Evolutionary conservation across 176 grass and related monocot genomes (phyloP).

Genomic region (barley (Hordeum vulgare)): DNA sequence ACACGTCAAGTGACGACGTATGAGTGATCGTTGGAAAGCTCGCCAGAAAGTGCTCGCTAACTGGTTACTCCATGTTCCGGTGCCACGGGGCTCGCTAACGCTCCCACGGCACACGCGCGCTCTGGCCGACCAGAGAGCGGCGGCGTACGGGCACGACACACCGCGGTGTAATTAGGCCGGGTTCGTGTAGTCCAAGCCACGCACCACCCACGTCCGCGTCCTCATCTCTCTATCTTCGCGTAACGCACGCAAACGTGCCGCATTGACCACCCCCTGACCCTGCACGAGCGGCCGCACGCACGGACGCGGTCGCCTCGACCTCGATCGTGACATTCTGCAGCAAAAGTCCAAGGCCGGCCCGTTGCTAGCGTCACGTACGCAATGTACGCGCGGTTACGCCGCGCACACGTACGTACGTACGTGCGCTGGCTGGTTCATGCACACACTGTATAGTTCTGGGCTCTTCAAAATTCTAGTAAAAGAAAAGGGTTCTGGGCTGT

Average conservation of each 20-base stretch:
- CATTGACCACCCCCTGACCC: background rate
- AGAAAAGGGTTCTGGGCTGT: too few species aligned
- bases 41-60: too few species aligned
- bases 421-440: background rate
- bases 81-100: too few species aligned
- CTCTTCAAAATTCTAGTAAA: too few species aligned
- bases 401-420: background rate
- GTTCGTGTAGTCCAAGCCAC: background rate
- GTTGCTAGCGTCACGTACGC: background rate
- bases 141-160: conserved; percentile 9
- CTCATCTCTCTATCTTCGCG: background rate
- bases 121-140: background rate
- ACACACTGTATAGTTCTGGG: background rate
- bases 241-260: background rate
- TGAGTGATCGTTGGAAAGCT: too few species aligned
- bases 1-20: too few species aligned
- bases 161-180: background rate
- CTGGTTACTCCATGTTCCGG: too few species aligned
- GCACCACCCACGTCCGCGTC: background rate
- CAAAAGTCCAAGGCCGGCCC: background rate
- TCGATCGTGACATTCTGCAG: background rate
- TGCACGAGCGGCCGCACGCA: background rate
- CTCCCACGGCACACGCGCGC: background rate
- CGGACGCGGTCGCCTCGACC: background rate
- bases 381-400: too few species aligned